A percentile compares a stretch with the other conserved stretches of the same genome.
Conservation (phyloP, 257 asterid genomes). For the Solanum tarapatanum region DNA sequence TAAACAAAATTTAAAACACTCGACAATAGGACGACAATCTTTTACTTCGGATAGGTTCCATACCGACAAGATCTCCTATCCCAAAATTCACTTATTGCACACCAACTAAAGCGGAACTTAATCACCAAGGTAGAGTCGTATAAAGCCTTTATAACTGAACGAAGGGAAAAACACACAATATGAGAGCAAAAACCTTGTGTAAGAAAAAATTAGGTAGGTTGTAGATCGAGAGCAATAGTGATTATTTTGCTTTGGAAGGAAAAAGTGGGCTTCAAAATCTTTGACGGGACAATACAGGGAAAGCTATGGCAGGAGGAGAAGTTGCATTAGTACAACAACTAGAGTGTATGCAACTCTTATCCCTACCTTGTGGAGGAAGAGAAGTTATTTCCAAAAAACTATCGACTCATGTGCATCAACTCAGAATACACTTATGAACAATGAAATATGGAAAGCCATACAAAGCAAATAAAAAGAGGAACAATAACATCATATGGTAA, state of each 20-base stretch:
- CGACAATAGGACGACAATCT: too few relatives aligned
- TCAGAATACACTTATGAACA: not conserved
- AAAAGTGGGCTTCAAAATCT: not conserved
- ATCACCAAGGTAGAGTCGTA: too few relatives aligned
- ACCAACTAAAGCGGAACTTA: too few relatives aligned
- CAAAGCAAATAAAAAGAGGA: not conserved
- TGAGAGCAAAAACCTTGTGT: not conserved
- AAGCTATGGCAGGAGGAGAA: not conserved
- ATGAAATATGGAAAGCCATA: not conserved
- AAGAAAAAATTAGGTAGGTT: not conserved
- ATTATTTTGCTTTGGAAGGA: not conserved
- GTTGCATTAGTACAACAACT: not conserved
- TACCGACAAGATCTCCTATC: too few relatives aligned
- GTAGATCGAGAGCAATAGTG: too few relatives aligned
- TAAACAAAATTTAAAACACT: too few relatives aligned
- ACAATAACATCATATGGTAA: not conserved
- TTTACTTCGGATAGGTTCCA: too few relatives aligned
- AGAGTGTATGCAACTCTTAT: not conserved
- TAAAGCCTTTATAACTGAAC: not conserved
- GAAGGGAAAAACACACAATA: not conserved
- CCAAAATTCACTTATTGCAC: too few relatives aligned
- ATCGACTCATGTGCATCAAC: not conserved
- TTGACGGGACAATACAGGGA: not conserved
- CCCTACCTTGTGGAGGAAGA: not conserved
- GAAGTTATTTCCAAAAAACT: too few relatives aligned